These are phyloP conservation scores for Sarocladium strictum DNA, from an alignment of 2,329 filamentous ascomycete genomes.

Conservation along the genomic window DNA sequence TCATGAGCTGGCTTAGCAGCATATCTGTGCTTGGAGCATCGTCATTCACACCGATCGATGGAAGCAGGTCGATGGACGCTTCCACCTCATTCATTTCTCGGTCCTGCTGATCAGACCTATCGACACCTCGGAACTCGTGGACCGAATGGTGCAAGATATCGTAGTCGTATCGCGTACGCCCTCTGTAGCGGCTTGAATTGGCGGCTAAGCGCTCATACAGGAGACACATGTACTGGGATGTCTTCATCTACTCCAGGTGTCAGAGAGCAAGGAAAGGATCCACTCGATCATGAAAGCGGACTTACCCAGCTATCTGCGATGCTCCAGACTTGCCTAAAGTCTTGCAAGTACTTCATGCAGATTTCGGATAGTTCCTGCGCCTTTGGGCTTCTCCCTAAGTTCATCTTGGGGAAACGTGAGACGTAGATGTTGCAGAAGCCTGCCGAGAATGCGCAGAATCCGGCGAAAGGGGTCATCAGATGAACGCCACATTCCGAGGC, in stretches of 20 bases:
- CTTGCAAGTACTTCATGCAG: constrained; percentile 21
- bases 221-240: constrained; percentile 20
- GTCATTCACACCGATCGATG: neutral
- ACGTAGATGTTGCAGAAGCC: constrained; percentile 36
- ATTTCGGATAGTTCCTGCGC: constrained; percentile 17
- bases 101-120: constrained; percentile 24
- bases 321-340: constrained; percentile 22
- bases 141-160: constrained; percentile 23
- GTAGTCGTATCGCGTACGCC: constrained; percentile 22
- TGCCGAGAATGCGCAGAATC: constrained; percentile 40
- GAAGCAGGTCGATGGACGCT: constrained; percentile 3
- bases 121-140: constrained; percentile 24
- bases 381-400: constrained; percentile 24
- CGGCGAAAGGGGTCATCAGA: constrained; percentile 35
- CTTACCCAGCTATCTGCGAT: constrained; percentile 24
- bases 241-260: constrained; percentile 15
- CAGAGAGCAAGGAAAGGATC: too few relatives aligned
- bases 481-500: constrained; percentile 29
- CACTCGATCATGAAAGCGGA: neutral
- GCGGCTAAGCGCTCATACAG: constrained; percentile 19
- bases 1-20: constrained; percentile 18
- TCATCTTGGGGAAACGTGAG: constrained; percentile 34
- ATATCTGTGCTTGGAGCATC: constrained; percentile 16
- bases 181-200: constrained; percentile 18
- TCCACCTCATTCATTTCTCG: constrained; percentile 20